Percentiles rank a stretch among this genome's conserved stretches.
phyloP scores from a whole-genome alignment of 805 yeast genomes.

The Isabelozyma rhagii region DNA sequence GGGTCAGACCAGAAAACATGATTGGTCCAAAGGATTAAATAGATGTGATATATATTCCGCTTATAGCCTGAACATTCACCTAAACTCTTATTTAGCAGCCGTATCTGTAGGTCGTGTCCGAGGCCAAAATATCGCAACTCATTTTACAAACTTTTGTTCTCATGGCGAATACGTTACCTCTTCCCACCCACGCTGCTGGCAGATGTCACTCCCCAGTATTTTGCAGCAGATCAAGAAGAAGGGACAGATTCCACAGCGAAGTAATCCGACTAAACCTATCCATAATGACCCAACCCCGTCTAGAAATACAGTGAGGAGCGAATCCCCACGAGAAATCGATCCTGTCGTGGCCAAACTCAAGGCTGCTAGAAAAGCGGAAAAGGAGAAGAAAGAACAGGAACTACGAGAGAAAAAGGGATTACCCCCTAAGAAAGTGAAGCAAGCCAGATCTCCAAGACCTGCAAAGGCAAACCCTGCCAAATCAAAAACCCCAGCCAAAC shows the following conservation, averaged over 20 bases:
- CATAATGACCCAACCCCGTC: background rate
- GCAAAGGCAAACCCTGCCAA: conserved; percentile 1
- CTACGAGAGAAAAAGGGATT: conserved; percentile 31
- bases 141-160: background rate
- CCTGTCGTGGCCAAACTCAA: conserved; percentile 71
- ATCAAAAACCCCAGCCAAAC: conserved; percentile 2
- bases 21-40: conserved; percentile 75
- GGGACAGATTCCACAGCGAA: conserved; percentile 16
- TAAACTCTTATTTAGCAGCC: background rate
- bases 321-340: conserved; percentile 38
- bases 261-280: background rate
- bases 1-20: conserved; percentile 98
- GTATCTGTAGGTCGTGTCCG: background rate
- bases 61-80: background rate
- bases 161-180: background rate
- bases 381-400: conserved; percentile 38
- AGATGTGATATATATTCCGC: too few relatives aligned
- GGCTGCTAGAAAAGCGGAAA: conserved; percentile 60
- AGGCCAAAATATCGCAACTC: background rate
- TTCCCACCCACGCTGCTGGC: background rate
- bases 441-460: conserved; percentile 4
- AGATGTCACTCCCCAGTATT: conserved; percentile 29
- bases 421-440: conserved; percentile 18
- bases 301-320: background rate
- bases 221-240: conserved; percentile 29